Base-by-base conservation (phyloP, 495 filamentous ascomycete genomes). In the Patellaria atrata region DNA sequence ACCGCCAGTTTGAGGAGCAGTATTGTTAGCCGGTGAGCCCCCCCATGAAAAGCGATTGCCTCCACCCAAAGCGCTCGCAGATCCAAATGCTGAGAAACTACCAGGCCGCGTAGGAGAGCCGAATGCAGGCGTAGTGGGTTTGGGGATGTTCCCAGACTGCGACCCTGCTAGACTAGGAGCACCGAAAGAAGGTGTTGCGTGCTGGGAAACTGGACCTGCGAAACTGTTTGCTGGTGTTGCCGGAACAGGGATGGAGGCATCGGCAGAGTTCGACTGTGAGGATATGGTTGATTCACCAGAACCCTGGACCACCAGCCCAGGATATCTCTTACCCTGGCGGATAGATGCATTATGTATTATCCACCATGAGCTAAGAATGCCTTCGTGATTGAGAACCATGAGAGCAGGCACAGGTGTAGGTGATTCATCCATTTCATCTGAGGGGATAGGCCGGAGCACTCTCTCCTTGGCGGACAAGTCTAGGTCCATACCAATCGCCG, bases 331-430 rank as follows among this genome's bases (percentile, higher is more conserved):
- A 0, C 73, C 71, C 45, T 75, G 63, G 30, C 76, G 67, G 35
- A 99, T 73, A 2, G 91, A 79, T 18, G 93, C 84, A 22, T 76
- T 70, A 52, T 94, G 94, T 23, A 94, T 62, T 31, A 94, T 59
- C 76, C 85, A 93, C 91, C 91, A 99, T 13, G 75, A 63, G 15
- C 67, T 68, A 5, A 99, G 62, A 7, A 91, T 61, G 19, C 89
- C 89, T 45, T 94, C 82, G 50, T 93, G 73, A 40, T 89, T 96
- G 3, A 99, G 65, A 21, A 86, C 68, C 62, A 91, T 72, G 10
- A 93, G 54, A 2, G 77, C 83, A 1, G 91, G 91, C n/a, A 94
- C 53, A 11, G 91, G 89, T 2, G 76, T 77, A 9, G 73, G 67
- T 2, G 85, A 86, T 34, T 87, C 71, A 9, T 71, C 56, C 29